Base-by-base conservation (phyloP, 306 rosid species). In the Castanea sativa region DNA sequence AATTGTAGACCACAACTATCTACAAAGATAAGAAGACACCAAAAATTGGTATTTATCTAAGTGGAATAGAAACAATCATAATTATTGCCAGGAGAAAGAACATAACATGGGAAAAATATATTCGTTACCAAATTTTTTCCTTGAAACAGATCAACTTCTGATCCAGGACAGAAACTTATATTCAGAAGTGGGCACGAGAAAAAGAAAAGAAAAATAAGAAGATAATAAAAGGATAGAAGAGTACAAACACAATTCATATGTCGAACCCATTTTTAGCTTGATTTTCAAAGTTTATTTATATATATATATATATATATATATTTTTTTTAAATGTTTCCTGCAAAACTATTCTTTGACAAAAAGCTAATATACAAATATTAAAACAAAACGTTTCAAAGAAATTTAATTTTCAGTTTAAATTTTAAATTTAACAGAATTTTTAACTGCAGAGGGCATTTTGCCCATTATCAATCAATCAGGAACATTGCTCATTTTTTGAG, bases 121-220 rank as follows among this genome's bases (percentile, higher is more conserved):
- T 32, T 64, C 69, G 76, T 25, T 76, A 85, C 91, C 91, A 88
- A 76, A 73, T 30, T 83, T 71, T 88, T 83, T 57, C 88, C 89
- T 79, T 81, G 83, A 69, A 89, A 83, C 55, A 88, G 80, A 76
- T 79, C 82, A 73, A 78, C 74, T 88, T 88, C 91, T 76, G 89
- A 83, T 38, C 88, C 73, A 76, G 89, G 88, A 57, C 89, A 88
- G 45, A 81, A 83, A 73, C 89, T 88, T 82, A 88, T 70, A 79
- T 83, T 88, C 75, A 88, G 60, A 76, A 88, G 91, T 38, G 84
- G 86, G 81, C 91, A 88, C 91, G 83, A 83, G 25, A 77, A 79
- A 75, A 33, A 45, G 21, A 72, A 57, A 41, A 58, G 55, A 57
- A 73, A 73, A 18, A 52, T 49, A 64, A 65, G 55, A 72, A 11